These are phyloP conservation scores for Colletotrichum tanaceti DNA, from an alignment of 2,329 filamentous ascomycete species.

Conservation along the genomic window DNA sequence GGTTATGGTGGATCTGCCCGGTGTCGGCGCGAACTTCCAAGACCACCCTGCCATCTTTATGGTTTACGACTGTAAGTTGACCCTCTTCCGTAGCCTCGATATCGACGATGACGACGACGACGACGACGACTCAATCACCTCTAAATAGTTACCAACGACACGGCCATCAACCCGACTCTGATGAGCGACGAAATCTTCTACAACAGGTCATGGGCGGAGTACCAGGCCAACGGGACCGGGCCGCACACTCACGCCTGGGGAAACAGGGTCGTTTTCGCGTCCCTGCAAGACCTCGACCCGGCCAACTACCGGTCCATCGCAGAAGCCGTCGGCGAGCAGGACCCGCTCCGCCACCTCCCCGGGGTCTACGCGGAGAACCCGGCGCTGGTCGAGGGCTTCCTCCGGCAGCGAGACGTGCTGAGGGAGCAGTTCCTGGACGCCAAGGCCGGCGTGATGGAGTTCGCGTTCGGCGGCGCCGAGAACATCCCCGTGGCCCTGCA, in stretches of 20 bases:
- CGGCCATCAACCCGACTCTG: conserved; percentile 30
- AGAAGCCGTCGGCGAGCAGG: conserved; percentile 39
- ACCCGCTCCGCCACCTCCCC: conserved; percentile 41
- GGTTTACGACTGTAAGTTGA: conserved; percentile 48
- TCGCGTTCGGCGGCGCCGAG: conserved; percentile 41
- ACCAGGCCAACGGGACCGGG: conserved; percentile 42
- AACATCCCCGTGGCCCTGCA: conserved; percentile 41
- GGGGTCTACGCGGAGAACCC: conserved; percentile 41
- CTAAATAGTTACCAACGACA: conserved; percentile 26
- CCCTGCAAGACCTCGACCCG: conserved; percentile 38
- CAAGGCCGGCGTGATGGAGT: conserved; percentile 42
- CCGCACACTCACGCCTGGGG: conserved; percentile 44
- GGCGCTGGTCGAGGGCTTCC: conserved; percentile 37
- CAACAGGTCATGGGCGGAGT: conserved; percentile 43
- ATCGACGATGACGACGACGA: not conserved
- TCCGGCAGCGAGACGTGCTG: conserved; percentile 33
- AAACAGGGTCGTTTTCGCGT: conserved; percentile 42
- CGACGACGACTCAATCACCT: not conserved
- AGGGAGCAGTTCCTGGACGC: conserved; percentile 40
- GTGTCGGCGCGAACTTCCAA: conserved; percentile 49
- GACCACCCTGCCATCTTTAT: conserved; percentile 51
- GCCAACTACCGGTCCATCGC: conserved; percentile 26
- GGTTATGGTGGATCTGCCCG: conserved; percentile 66
- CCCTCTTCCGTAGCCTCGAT: conserved; percentile 6
- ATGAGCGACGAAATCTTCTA: conserved; percentile 44